Evolutionary conservation across 2,329 filamentous ascomycete species (phyloP).

Genomic region (Lecanosticta acicola): DNA sequence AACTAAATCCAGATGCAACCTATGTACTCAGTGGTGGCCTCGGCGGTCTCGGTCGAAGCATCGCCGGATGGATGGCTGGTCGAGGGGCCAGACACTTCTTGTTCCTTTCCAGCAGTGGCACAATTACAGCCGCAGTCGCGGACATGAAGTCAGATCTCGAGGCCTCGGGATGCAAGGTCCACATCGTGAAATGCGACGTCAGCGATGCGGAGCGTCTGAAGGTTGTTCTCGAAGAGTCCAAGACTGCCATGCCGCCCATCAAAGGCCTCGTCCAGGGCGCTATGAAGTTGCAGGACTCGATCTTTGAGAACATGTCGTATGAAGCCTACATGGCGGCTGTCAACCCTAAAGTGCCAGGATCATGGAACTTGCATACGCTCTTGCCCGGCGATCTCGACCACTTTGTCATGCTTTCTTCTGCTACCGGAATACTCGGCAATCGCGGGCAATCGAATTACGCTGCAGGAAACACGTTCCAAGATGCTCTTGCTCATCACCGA

Average conservation of each 20-base stretch:
- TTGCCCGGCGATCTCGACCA: constrained; percentile 26
- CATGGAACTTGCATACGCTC: constrained; percentile 42
- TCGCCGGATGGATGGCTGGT: constrained; percentile 16
- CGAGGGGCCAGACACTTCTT: constrained; percentile 15
- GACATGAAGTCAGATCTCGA: neutral
- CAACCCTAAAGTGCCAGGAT: constrained; percentile 13
- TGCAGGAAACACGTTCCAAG: constrained; percentile 37
- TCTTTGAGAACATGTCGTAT: constrained; percentile 11
- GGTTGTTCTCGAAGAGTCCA: neutral
- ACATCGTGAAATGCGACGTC: neutral
- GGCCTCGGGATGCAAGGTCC: neutral
- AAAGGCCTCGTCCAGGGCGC: neutral
- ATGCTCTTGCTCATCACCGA: constrained; percentile 26
- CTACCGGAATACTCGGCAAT: constrained; percentile 22
- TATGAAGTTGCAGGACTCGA: neutral
- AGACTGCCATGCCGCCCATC: neutral
- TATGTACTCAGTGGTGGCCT: constrained; percentile 6
- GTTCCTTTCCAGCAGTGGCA: constrained; percentile 13
- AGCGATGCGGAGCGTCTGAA: neutral
- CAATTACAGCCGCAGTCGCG: neutral
- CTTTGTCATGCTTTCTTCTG: constrained; percentile 28
- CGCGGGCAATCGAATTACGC: constrained; percentile 40
- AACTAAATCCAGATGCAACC: neutral
- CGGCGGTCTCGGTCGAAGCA: constrained; percentile 2
- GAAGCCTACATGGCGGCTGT: constrained; percentile 2